phyloP scores from a whole-genome alignment of 495 filamentous ascomycete genomes.

The Penicillium robsamsonii region DNA sequence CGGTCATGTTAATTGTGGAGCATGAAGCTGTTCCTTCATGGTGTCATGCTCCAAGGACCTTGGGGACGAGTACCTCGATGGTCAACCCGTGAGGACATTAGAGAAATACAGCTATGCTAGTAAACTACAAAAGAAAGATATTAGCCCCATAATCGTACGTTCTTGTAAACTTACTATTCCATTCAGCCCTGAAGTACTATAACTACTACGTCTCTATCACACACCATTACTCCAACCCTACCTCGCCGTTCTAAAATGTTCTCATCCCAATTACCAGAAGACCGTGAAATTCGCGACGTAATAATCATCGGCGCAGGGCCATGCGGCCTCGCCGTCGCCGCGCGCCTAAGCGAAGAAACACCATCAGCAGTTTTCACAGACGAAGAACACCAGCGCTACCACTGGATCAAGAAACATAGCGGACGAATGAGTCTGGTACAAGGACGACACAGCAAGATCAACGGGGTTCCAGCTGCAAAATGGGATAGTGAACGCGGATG shows the following conservation, averaged over 20 bases:
- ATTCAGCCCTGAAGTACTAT: not conserved
- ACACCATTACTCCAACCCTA: not conserved
- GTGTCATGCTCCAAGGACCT: slow-evolving; percentile 32
- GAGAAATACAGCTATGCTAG: slow-evolving; percentile 4
- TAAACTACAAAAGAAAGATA: slow-evolving; percentile 7
- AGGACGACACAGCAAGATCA: slow-evolving; percentile 27
- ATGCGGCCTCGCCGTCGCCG: slow-evolving; percentile 59
- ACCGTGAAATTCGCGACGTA: slow-evolving; percentile 49
- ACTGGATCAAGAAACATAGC: slow-evolving; percentile 59
- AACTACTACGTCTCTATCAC: not conserved
- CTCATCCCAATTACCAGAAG: not conserved
- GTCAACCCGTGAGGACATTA: slow-evolving; percentile 25
- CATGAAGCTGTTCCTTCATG: not conserved
- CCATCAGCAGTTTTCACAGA: slow-evolving; percentile 65
- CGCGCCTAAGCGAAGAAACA: slow-evolving; percentile 57
- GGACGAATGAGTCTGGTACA: slow-evolving; percentile 45
- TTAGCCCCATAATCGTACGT: not conserved
- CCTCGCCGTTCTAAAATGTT: not conserved
- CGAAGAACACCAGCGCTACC: slow-evolving; percentile 62
- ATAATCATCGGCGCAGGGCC: slow-evolving; percentile 64
- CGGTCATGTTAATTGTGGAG: slow-evolving; percentile 9
- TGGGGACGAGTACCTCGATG: slow-evolving; percentile 41
- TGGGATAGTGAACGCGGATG: slow-evolving; percentile 24
- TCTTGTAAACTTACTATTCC: not conserved
- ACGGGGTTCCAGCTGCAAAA: slow-evolving; percentile 32